Conservation (phyloP, 176 grass and related monocot species). For the Triticum turgidum region DNA sequence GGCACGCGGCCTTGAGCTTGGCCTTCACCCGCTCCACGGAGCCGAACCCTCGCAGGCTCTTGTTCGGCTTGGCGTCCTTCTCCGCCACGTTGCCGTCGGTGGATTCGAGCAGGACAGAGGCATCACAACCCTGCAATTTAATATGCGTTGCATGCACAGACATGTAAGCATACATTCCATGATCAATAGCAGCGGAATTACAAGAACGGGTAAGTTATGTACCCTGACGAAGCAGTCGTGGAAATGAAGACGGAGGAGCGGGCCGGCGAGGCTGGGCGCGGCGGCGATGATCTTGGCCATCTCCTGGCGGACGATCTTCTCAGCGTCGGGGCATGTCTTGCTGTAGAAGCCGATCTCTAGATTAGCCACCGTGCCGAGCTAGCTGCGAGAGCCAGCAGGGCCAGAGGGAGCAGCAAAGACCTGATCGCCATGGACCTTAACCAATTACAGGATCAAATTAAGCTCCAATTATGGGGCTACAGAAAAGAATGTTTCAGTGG, state of each 20-base stretch:
- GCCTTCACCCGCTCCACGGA: constrained; percentile 67
- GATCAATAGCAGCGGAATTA: background rate
- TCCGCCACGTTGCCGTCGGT: constrained; percentile 30
- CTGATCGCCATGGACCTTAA: constrained; percentile 2
- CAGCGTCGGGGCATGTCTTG: background rate
- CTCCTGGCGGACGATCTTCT: background rate
- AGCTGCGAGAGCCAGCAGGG: background rate
- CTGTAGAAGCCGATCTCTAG: background rate
- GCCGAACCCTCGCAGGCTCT: constrained; percentile 54
- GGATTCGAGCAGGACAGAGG: constrained; percentile 57
- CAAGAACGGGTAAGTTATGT: too few species aligned
- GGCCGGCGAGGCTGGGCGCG: background rate
- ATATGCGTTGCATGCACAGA: background rate
- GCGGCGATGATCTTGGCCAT: background rate
- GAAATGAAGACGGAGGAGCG: constrained; percentile 3
- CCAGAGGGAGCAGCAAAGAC: constrained; percentile 4
- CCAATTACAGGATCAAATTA: background rate
- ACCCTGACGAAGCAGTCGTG: constrained; percentile 9
- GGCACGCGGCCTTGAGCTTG: constrained; percentile 40
- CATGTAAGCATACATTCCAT: background rate
- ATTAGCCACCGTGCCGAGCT: background rate
- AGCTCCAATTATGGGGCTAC: background rate
- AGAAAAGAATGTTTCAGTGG: background rate
- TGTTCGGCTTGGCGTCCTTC: constrained; percentile 61
- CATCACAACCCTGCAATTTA: constrained; percentile 57